These are phyloP conservation scores for Solanum hybrid DNA, from an alignment of 305 asterid genomes.

Conservation along the genomic window DNA sequence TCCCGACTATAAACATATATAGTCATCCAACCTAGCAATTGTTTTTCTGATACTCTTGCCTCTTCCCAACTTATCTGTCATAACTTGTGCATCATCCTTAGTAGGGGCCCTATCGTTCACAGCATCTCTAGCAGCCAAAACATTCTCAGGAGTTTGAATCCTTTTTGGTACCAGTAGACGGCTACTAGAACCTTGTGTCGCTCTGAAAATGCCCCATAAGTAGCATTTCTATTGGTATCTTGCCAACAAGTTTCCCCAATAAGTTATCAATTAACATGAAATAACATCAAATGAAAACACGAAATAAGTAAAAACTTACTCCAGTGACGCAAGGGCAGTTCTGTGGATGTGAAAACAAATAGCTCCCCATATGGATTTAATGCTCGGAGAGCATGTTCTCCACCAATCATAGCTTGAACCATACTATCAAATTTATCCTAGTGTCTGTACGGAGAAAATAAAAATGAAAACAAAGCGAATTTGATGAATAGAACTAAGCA, in stretches of 20 bases:
- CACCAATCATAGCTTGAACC: too few species aligned
- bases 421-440: too few species aligned
- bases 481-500: too few species aligned
- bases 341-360: too few species aligned
- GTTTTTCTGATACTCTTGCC: rapidly evolving
- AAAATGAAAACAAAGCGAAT: too few species aligned
- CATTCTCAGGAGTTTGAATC: neutral
- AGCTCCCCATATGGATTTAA: too few species aligned
- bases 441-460: too few species aligned
- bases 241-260: neutral
- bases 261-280: neutral
- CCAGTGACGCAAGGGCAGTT: too few species aligned
- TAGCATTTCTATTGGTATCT: neutral
- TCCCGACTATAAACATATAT: neutral
- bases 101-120: neutral
- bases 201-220: conserved; percentile 23
- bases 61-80: rapidly evolving
- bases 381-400: too few species aligned
- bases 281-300: neutral
- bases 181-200: conserved; percentile 8
- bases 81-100: neutral
- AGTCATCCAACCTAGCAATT: neutral
- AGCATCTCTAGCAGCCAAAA: neutral
- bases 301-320: too few species aligned
- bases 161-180: neutral